These are phyloP conservation scores for Amphibolis antarctica DNA, from an alignment of 106 monocot genomes.

Conservation along the genomic window DNA sequence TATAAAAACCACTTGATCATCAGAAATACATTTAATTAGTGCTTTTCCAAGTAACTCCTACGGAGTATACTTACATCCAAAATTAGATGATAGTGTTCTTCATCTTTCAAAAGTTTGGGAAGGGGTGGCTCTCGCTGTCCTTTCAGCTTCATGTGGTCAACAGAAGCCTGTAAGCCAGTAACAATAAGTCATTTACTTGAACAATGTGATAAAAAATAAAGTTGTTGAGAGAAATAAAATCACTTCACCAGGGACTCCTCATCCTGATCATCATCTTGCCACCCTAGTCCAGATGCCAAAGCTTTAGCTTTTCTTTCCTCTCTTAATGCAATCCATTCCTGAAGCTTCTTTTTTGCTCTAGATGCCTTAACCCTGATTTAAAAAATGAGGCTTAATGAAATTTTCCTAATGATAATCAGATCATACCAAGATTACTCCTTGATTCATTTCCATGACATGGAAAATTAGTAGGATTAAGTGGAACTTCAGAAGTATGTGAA, in stretches of 20 bases:
- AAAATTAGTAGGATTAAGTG: not conserved
- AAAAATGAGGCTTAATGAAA: not conserved
- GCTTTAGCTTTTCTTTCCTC: slow-evolving; percentile 52
- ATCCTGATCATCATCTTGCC: slow-evolving; percentile 66
- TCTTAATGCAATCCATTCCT: slow-evolving; percentile 32
- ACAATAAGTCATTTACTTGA: not conserved
- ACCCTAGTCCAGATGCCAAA: slow-evolving; percentile 50
- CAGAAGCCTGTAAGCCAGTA: not conserved
- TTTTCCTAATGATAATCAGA: not conserved
- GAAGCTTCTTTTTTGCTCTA: slow-evolving; percentile 64
- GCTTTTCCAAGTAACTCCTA: not conserved
- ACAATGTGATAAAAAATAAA: not conserved
- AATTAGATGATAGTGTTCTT: slow-evolving; percentile 50
- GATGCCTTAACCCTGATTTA: slow-evolving; percentile 44
- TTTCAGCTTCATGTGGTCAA: slow-evolving; percentile 15
- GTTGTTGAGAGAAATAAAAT: not conserved
- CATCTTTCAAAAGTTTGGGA: slow-evolving; percentile 51
- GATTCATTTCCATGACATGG: not conserved
- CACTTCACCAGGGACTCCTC: slow-evolving; percentile 44
- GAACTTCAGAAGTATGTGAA: not conserved
- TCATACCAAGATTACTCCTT: not conserved
- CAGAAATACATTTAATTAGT: no score
- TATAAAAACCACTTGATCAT: no score
- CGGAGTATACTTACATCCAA: slow-evolving; percentile 53
- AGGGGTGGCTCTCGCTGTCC: slow-evolving; percentile 53